These are phyloP conservation scores for Blastomyces emzantsi DNA, from an alignment of 2,329 filamentous ascomycete genomes.

Conservation along the genomic window DNA sequence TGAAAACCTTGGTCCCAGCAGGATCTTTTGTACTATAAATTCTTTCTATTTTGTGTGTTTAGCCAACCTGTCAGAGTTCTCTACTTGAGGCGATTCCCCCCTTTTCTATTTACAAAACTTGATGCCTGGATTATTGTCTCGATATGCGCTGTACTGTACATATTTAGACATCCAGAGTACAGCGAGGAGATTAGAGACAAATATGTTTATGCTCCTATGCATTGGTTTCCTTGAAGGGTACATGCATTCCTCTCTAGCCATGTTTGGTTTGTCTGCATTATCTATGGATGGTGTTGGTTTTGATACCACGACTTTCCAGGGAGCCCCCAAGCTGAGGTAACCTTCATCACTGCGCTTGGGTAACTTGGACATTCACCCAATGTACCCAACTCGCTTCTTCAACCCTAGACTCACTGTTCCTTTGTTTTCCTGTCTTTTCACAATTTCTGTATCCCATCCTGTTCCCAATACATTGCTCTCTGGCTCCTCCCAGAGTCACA, in stretches of 20 bases:
- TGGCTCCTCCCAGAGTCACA: background rate
- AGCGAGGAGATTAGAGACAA: background rate
- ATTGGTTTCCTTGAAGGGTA: background rate
- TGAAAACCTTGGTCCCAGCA: background rate
- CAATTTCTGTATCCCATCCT: too few relatives aligned
- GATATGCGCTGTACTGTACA: background rate
- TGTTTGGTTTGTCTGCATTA: background rate
- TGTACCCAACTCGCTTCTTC: background rate
- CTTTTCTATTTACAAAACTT: background rate
- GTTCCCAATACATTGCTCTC: background rate
- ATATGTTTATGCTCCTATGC: background rate
- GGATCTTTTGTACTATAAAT: conserved; percentile 3
- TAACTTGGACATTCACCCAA: too few relatives aligned
- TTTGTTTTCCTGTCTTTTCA: background rate
- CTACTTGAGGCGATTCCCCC: background rate
- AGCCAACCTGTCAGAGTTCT: background rate
- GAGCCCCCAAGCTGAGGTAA: background rate
- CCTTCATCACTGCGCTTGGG: background rate
- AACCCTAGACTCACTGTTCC: background rate
- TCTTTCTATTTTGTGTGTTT: background rate
- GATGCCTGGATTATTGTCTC: background rate
- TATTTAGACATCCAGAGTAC: background rate
- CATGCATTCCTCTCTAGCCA: background rate
- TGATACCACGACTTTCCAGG: background rate
- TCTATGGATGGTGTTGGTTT: background rate